Base-by-base conservation (phyloP, 208 protist species). In the Acanthamoeba royreba region DNA sequence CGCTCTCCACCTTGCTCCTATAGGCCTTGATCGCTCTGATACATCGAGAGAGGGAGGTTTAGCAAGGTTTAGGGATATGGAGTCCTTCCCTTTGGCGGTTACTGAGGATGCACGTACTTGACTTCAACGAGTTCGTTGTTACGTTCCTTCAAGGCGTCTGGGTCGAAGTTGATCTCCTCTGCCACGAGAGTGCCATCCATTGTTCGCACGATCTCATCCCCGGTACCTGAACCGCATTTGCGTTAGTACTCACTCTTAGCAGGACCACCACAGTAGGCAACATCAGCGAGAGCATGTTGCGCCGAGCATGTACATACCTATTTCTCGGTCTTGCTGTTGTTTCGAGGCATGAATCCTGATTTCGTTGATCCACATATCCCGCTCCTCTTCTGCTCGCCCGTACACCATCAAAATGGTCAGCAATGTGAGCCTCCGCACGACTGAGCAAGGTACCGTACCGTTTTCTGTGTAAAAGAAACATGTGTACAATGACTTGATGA, bases 341-440 rank as follows among this genome's bases (percentile, higher is more conserved):
- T 90, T 90, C 49, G 83, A 90, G 17, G 83, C 83, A 52, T 90
- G 83, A 15, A 69, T 90, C 5, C 83, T 35, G 4, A 90, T 61
- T 52, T 90, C 83, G 42, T 66, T 46, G 49, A 90, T 45, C 83
- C 83, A 90, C 52, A 38, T 90, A 38, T 90, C 83, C 31, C 83
- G 28, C 66, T n/a, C 83, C 53, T 90, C 83, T 17, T 66, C 83
- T 69, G 31, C 33, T 15, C 5, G 45, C 28, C 31, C 61, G 40
- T 35, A n/a, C 55, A 19, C 55, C 55, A 35, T 19, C 11, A 0
- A 22, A 22, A 7, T 1, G n/a, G 19, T 66, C 55, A 66, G 19
- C 15, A 9, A 33, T 22, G 66, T 28, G 35, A 11, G 63, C 63
- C 63, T 77, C 0, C 3, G 1, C 1, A 11, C 31, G 3, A 11